These are phyloP conservation scores for Phytopythium oedochilum DNA, from an alignment of 352 stramenopile genomes.

Conservation along the genomic window DNA sequence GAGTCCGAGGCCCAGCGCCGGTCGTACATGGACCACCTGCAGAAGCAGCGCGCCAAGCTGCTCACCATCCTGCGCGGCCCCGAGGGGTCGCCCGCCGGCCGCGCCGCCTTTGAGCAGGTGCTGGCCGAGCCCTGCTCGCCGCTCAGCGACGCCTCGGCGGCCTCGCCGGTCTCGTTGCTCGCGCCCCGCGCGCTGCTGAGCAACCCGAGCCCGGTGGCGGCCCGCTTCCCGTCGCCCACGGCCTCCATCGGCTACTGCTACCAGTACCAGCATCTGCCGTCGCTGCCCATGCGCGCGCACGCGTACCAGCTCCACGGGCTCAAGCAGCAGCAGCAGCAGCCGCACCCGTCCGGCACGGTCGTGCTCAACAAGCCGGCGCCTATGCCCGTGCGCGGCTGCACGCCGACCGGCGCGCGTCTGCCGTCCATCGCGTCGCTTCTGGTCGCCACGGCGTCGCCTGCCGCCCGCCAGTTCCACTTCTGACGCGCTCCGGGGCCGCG, in stretches of 20 bases:
- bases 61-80: slow-evolving; percentile 58
- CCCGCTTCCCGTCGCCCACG: slow-evolving; percentile 17
- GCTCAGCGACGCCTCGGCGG: slow-evolving; percentile 27
- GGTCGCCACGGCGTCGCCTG: slow-evolving; percentile 18
- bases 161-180: slow-evolving; percentile 17
- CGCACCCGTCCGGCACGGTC: slow-evolving; percentile 2
- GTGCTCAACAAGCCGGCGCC: slow-evolving; percentile 12
- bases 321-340: slow-evolving; percentile 9
- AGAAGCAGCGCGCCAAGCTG: slow-evolving; percentile 71
- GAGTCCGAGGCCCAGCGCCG: slow-evolving; percentile 53
- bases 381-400: slow-evolving; percentile 12
- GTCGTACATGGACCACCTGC: slow-evolving; percentile 70
- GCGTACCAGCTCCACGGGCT: not conserved
- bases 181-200: not conserved
- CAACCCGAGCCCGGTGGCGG: slow-evolving; percentile 4
- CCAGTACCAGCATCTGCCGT: slow-evolving; percentile 8
- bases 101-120: slow-evolving; percentile 55
- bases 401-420: slow-evolving; percentile 31
- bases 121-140: slow-evolving; percentile 61
- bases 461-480: slow-evolving; percentile 19
- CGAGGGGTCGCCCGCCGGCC: slow-evolving; percentile 31
- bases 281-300: not conserved
- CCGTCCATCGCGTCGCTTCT: slow-evolving; percentile 61
- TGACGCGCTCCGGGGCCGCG: slow-evolving; percentile 4
- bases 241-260: slow-evolving; percentile 11